phyloP scores from a whole-genome alignment of 768 basidiomycete species.

The Phylloporus arenicola region DNA sequence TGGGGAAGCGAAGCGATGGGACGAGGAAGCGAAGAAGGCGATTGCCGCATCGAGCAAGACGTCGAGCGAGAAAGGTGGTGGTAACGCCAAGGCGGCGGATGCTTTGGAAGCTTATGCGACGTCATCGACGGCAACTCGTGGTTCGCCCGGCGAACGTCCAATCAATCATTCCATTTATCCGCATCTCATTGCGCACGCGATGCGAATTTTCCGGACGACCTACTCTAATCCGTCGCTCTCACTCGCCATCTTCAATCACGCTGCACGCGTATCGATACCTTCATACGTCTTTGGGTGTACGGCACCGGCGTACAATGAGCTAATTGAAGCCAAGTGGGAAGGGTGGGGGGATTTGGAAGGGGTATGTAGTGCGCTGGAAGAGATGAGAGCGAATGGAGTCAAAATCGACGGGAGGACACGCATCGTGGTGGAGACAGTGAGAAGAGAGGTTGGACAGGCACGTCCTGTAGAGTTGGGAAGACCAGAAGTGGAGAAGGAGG shows the following conservation, averaged over 20 bases:
- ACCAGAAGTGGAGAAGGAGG: conserved; percentile 25
- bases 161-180: conserved; percentile 68
- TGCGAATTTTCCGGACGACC: conserved; percentile 72
- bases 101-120: not conserved
- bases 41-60: conserved; percentile 21
- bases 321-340: conserved; percentile 80
- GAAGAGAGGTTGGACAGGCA: conserved; percentile 55
- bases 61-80: not conserved
- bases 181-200: conserved; percentile 68
- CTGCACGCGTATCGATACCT: conserved; percentile 63
- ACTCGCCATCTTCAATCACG: conserved; percentile 76
- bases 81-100: not conserved
- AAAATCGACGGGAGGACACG: conserved; percentile 56
- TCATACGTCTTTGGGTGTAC: conserved; percentile 91
- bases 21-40: conserved; percentile 40
- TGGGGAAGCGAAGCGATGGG: conserved; percentile 47
- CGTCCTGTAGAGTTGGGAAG: conserved; percentile 38
- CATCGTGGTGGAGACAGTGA: conserved; percentile 54
- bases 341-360: conserved; percentile 78
- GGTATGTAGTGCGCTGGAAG: conserved; percentile 65
- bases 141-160: conserved; percentile 20
- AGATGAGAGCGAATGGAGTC: conserved; percentile 81
- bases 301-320: conserved; percentile 82
- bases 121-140: not conserved
- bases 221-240: conserved; percentile 78